Evolutionary conservation across 192 early-diverging fungal genomes (phyloP).

Genomic region (Fimicolochytrium jonesii): DNA sequence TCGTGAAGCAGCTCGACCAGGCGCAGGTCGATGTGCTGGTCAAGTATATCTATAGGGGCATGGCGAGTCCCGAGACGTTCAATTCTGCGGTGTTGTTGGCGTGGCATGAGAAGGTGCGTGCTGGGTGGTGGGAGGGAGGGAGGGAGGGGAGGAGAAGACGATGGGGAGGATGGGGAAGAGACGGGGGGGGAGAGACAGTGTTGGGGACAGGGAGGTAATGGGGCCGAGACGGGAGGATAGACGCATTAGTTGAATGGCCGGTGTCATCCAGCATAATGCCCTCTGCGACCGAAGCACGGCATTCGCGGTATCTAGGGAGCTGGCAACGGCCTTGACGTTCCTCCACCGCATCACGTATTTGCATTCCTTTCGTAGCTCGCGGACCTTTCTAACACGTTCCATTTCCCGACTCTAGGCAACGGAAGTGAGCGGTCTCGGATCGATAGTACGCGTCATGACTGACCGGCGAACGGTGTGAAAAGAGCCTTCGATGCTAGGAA

Average conservation of each 20-base stretch:
- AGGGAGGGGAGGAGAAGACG: no score
- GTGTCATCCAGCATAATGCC: no score
- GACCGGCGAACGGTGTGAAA: slow-evolving; percentile 69
- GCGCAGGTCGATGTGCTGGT: slow-evolving; percentile 76
- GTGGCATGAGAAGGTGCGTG: slow-evolving; percentile 96
- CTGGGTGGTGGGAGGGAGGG: background rate
- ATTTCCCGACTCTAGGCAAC: slow-evolving; percentile 65
- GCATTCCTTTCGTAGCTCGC: slow-evolving; percentile 4
- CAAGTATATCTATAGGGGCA: slow-evolving; percentile 90
- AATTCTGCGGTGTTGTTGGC: slow-evolving; percentile 79
- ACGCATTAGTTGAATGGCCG: no score
- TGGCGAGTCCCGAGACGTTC: slow-evolving; percentile 77
- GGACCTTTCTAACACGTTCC: no score
- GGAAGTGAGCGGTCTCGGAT: slow-evolving; percentile 82
- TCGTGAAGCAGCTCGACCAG: slow-evolving; percentile 55
- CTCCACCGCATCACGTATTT: background rate
- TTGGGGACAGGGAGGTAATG: background rate
- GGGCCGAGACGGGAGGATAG: background rate
- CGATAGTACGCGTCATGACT: slow-evolving; percentile 88
- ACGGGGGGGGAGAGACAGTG: background rate
- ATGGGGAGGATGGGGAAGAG: no score
- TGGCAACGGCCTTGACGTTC: background rate
- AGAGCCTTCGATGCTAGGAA: no score
- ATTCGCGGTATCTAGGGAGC: background rate
- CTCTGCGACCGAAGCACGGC: no score